Base-by-base conservation (phyloP, 306 rosid genomes). In the Fragaria vesca region DNA sequence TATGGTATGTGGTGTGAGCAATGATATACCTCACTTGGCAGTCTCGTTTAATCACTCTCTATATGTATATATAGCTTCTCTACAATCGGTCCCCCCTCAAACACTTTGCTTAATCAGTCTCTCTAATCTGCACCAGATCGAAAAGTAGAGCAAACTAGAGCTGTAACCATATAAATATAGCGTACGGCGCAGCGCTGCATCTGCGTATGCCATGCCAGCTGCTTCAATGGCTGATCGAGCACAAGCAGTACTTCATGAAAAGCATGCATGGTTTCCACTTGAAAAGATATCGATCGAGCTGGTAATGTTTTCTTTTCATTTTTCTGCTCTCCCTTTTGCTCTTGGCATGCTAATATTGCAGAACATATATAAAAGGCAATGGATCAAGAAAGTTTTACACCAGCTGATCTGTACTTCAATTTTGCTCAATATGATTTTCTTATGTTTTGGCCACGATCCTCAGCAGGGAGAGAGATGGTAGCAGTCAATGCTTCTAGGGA, bases 81-180 rank as follows among this genome's bases (percentile, higher is more conserved):
- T 17, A 32, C 46, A 26, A 46, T 63, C 0, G 86, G 87, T 26
- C 83, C 84, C 88, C 62, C 43, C 42, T 55, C 16, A 61, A 34
- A 21, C 57, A 38, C 68, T 17, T 7, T 34, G 13, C 62, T 50
- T 43, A 69, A 43, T 62, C 18, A 70, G 73, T 55, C 69, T 71
- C 77, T 77, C 77, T 81, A 83, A 79, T 83, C 87, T 75, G 16
- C 75, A 83, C 80, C 80, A 40, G 61, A 80, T 55, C 28, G 24
- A 13, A 54, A 55, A n/a, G 26, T 55, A 60, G 74, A 66, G 74
- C 63, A 60, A 54, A 30, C 20, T 62, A 34, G 45, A 65, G 46
- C 26, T 65, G 69, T 34, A 8, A 34, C 46, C 46, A 65, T 65
- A 65, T 34, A 65, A 28, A 63, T 32, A 63, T 12, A 63, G 69